Conservation (phyloP, 75 land plant species). For the Cunninghamia lanceolata region DNA sequence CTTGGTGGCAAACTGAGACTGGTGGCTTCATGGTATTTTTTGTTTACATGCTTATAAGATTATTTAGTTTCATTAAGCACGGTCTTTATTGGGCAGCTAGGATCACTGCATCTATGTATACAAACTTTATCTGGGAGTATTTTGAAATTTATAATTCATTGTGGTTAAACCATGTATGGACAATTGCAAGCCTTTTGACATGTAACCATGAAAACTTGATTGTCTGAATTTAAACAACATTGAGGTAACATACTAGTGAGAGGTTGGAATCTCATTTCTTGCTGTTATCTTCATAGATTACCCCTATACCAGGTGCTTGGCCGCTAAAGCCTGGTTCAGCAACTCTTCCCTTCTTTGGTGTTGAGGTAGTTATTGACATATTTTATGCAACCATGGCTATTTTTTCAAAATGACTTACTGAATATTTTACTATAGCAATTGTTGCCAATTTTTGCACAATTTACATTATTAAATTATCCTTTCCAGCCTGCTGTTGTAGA, state of each 20-base stretch:
- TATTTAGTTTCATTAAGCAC: background rate
- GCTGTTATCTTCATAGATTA: slow-evolving; percentile 53
- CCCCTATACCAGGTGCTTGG: slow-evolving; percentile 99
- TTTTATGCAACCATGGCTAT: background rate
- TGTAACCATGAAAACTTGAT: background rate
- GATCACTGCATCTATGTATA: background rate
- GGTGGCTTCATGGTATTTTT: slow-evolving; percentile 91
- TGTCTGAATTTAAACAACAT: background rate
- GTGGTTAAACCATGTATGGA: background rate
- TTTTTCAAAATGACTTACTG: background rate
- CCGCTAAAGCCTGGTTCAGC: slow-evolving; percentile 98
- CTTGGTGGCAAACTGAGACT: slow-evolving; percentile 99
- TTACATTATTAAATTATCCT: slow-evolving; percentile 5
- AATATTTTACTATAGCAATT: slow-evolving; percentile 5
- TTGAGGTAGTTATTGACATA: slow-evolving; percentile 54
- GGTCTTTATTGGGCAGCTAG: background rate
- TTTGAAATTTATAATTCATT: background rate
- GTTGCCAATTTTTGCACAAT: background rate
- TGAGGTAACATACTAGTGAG: background rate
- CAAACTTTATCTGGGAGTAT: background rate
- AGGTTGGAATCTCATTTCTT: background rate
- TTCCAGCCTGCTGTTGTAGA: slow-evolving; percentile 93
- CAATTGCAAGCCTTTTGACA: background rate
- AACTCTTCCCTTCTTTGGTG: slow-evolving; percentile 96
- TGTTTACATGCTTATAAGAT: background rate